Evolutionary conservation across 352 stramenopile genomes (phyloP), one percentile per base, ranked within the genome.

Genomic region (Phytophthora litchii): DNA sequence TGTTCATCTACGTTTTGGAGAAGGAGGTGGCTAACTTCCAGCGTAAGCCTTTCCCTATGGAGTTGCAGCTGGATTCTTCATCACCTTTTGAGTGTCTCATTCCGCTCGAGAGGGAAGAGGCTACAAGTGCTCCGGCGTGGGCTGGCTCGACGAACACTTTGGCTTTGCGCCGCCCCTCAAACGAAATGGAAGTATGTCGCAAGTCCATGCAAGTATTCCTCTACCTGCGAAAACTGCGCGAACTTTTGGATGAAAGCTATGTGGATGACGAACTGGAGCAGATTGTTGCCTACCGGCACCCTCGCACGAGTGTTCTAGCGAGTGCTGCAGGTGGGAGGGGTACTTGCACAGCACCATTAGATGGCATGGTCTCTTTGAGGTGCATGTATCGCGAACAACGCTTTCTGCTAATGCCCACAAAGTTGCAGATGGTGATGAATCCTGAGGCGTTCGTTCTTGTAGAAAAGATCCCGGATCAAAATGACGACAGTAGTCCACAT

Each of bases 1-100:
- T 91, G 14, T 93, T 93, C 35, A 75, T 93, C 54, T 91, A 90
- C 64, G 80, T 91, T 36, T 49, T 93, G 14, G 84, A 93, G 65
- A 86, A 88, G 25, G 84, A 91, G 44, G 80, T 82, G 12, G 50
- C 60, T 16, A 64, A 55, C 4, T 91, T 91, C 50, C 53, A 84
- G 44, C 62, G 60, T 27, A 63, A 67, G 5, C 20, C 37, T 21
- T 93, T 93, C 34, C 83, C 83, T 0, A 56, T 76, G 37, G 23
- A 67, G 12, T 41, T 91, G 27, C 72, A 78, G 14, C 52, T 90
- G 19, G 85, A 90, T 67, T 80, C 57, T 4, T 85, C 81, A 31
- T 87, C 80, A 1, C 81, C 81, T 31, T 88, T 82, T 49, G 81
- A 93, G 50, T 88, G 76, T 31, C 64, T 93, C 23, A 54, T 93